Percentiles rank a stretch among this genome's conserved stretches.
Evolutionary conservation across 2,329 filamentous ascomycete genomes (phyloP).

Genomic region (Allantophomopsis cytisporea): DNA sequence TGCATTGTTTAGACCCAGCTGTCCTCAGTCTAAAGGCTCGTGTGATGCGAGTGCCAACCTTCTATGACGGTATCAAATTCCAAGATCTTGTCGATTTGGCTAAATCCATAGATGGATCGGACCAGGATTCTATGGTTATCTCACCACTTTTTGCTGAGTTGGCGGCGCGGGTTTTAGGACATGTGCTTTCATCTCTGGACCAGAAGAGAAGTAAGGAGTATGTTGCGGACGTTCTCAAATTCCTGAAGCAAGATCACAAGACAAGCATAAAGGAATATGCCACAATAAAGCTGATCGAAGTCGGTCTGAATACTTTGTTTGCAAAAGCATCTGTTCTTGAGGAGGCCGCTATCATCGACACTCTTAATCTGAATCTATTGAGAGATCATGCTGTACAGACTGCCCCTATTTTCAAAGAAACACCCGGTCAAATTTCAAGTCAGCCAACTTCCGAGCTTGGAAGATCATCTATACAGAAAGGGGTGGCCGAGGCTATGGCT

Average conservation of each 20-base stretch:
- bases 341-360: conserved; percentile 2
- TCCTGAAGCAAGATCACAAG: conserved; percentile 8
- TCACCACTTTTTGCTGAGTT: conserved; percentile 13
- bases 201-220: conserved; percentile 14
- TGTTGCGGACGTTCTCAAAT: conserved; percentile 8
- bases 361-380: too few relatives aligned
- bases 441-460: too few relatives aligned
- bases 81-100: conserved; percentile 20
- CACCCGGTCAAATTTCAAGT: too few relatives aligned
- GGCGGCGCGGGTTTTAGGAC: conserved; percentile 10
- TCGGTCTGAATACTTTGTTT: conserved; percentile 7
- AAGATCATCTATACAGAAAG: too few relatives aligned
- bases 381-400: too few relatives aligned
- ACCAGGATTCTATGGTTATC: conserved; percentile 2
- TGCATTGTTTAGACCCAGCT: conserved; percentile 6
- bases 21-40: conserved; percentile 32
- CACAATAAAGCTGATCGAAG: conserved; percentile 9
- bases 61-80: conserved; percentile 32
- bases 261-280: conserved; percentile 7
- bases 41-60: conserved; percentile 35
- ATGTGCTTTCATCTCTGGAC: conserved; percentile 12
- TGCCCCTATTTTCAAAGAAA: too few relatives aligned
- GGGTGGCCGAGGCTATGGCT: too few relatives aligned
- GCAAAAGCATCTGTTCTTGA: conserved; percentile 7
- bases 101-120: conserved; percentile 6